Conservation (phyloP, 2,329 filamentous ascomycete species). For the Aureobasidium sp. region DNA sequence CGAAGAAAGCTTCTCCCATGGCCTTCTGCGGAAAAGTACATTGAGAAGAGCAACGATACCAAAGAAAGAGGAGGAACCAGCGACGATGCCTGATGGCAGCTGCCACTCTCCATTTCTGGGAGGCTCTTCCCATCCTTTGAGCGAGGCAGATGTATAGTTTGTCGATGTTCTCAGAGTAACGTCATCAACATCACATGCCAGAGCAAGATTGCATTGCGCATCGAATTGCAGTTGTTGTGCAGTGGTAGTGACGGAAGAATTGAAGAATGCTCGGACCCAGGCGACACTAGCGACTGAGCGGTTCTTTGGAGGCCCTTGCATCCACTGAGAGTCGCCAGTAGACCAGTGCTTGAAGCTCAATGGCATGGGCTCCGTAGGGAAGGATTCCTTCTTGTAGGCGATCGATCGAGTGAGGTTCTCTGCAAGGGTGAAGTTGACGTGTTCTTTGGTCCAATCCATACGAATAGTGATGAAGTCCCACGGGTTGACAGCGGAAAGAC, state of each 20-base stretch:
- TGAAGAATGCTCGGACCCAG: slow-evolving; percentile 42
- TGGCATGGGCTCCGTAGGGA: slow-evolving; percentile 35
- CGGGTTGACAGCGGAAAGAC: slow-evolving; percentile 27
- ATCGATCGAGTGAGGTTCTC: slow-evolving; percentile 27
- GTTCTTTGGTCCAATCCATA: slow-evolving; percentile 39
- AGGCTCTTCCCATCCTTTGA: not conserved
- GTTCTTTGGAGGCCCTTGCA: slow-evolving; percentile 36
- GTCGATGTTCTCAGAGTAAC: not conserved
- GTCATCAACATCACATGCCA: slow-evolving; percentile 3
- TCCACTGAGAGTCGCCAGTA: slow-evolving; percentile 35
- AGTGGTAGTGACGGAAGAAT: slow-evolving; percentile 34
- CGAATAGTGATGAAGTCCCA: slow-evolving; percentile 40
- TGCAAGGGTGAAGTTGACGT: slow-evolving; percentile 36
- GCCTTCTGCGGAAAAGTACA: slow-evolving; percentile 1
- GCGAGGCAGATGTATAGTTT: not conserved
- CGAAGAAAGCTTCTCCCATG: not conserved
- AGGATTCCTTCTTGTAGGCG: slow-evolving; percentile 26
- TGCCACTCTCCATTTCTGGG: not conserved
- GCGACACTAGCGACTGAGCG: slow-evolving; percentile 34
- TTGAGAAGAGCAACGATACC: not conserved
- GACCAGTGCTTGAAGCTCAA: slow-evolving; percentile 42
- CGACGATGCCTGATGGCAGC: not conserved
- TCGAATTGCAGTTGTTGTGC: not conserved
- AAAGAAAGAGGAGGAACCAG: not conserved
- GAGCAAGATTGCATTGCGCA: not conserved